phyloP scores from a whole-genome alignment of 1,139 yeast genomes.

The Tardiomyces depauwii region DNA sequence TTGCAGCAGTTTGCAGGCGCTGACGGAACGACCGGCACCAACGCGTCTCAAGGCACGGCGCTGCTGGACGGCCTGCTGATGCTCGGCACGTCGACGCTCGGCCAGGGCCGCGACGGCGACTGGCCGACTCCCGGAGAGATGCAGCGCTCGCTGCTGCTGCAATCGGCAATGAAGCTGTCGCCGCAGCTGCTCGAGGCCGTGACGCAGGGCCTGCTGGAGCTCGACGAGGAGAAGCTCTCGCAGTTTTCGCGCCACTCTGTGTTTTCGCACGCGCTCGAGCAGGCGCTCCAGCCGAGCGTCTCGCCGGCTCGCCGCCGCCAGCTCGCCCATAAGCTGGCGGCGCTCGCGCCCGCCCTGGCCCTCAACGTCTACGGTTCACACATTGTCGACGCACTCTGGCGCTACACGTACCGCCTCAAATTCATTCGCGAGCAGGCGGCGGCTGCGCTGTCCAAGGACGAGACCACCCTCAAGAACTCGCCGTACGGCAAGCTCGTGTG shows the following conservation, averaged over 20 bases:
- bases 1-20: constrained; percentile 35
- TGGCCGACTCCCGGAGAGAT: constrained; percentile 91
- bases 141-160: constrained; percentile 65
- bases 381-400: constrained; percentile 76
- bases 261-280: constrained; percentile 64
- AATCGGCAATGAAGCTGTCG: constrained; percentile 30
- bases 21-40: constrained; percentile 23
- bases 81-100: constrained; percentile 59
- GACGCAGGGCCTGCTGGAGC: constrained; percentile 47
- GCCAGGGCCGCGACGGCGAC: constrained; percentile 65
- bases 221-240: constrained; percentile 46
- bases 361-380: constrained; percentile 91
- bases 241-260: constrained; percentile 83
- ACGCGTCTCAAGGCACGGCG: constrained; percentile 17
- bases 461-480: constrained; percentile 68
- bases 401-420: constrained; percentile 62
- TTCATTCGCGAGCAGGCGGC: constrained; percentile 85
- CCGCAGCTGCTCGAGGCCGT: constrained; percentile 44
- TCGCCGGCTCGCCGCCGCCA: constrained; percentile 53
- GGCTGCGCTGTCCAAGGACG: constrained; percentile 46
- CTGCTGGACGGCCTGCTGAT: constrained; percentile 60
- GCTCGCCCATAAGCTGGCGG: constrained; percentile 52
- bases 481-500: constrained; percentile 84
- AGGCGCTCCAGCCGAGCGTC: constrained; percentile 31
- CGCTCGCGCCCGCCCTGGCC: constrained; percentile 39